These are phyloP conservation scores for Achaetomiella virescens DNA, from an alignment of 495 filamentous ascomycete genomes.

Conservation along the genomic window DNA sequence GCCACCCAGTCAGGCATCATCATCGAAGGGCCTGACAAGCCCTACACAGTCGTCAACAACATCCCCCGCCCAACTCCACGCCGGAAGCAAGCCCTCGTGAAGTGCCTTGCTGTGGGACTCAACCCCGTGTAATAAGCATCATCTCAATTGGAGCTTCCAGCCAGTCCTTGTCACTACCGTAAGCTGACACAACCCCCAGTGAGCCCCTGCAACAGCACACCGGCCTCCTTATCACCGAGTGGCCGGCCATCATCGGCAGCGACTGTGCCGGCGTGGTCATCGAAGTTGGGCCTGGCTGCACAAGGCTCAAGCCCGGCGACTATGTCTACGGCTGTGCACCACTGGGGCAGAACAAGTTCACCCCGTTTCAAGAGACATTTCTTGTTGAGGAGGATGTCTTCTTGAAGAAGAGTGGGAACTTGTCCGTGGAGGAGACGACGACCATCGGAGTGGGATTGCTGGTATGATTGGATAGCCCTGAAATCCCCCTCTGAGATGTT, in stretches of 20 bases:
- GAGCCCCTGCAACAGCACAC: slow-evolving; percentile 21
- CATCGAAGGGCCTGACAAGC: slow-evolving; percentile 14
- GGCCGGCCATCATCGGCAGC: slow-evolving; percentile 46
- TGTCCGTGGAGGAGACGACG: slow-evolving; percentile 31
- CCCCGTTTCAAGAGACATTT: slow-evolving; percentile 44
- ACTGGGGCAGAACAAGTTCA: slow-evolving; percentile 32
- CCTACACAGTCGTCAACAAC: slow-evolving; percentile 18
- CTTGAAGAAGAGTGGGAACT: slow-evolving; percentile 27
- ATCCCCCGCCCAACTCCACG: slow-evolving; percentile 27
- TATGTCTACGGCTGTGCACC: slow-evolving; percentile 38
- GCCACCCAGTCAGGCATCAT: slow-evolving; percentile 22
- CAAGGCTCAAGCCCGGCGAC: slow-evolving; percentile 33
- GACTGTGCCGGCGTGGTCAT: slow-evolving; percentile 63
- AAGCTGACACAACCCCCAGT: slow-evolving; percentile 1
- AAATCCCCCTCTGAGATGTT: neutral
- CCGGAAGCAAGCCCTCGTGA: slow-evolving; percentile 51
- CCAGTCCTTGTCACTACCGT: neutral
- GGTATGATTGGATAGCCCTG: slow-evolving; percentile 14
- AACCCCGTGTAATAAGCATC: slow-evolving; percentile 34
- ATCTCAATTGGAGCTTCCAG: neutral
- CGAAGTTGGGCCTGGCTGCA: slow-evolving; percentile 46
- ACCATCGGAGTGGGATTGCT: slow-evolving; percentile 36
- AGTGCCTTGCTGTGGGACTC: slow-evolving; percentile 50
- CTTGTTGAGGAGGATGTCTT: slow-evolving; percentile 37
- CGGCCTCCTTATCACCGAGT: slow-evolving; percentile 17